Percentiles rank a stretch among this genome's conserved stretches.
Evolutionary conservation across 495 filamentous ascomycete genomes (phyloP).

Genomic region (Lepidopterella palustris): DNA sequence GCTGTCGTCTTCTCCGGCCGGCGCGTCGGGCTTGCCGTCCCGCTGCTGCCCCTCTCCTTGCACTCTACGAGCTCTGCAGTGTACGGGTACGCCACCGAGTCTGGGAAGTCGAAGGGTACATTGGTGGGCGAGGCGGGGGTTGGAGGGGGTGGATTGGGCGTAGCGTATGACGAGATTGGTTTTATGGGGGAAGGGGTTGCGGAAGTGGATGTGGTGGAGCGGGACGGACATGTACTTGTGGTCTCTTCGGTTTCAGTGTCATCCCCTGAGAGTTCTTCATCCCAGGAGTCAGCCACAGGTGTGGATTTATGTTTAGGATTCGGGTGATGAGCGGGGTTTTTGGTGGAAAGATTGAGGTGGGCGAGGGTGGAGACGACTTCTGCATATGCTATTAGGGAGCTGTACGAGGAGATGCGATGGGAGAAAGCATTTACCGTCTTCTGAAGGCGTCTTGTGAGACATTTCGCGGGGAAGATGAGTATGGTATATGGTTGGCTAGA

Average conservation of each 20-base stretch:
- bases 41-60: conserved; percentile 13
- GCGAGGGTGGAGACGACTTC: conserved; percentile 25
- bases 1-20: conserved; percentile 90
- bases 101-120: conserved; percentile 18
- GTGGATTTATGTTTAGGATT: conserved; percentile 38
- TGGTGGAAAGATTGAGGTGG: conserved; percentile 40
- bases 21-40: conserved; percentile 27
- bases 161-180: conserved; percentile 21
- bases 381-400: conserved; percentile 19
- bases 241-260: conserved; percentile 49
- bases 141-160: conserved; percentile 20
- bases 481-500: background rate
- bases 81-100: background rate
- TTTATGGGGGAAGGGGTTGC: conserved; percentile 18
- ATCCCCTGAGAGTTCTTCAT: conserved; percentile 57
- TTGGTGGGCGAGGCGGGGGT: conserved; percentile 27
- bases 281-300: conserved; percentile 74
- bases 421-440: conserved; percentile 11
- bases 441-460: conserved; percentile 22
- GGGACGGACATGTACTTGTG: too few species aligned
- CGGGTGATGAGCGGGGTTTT: conserved; percentile 24
- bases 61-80: background rate
- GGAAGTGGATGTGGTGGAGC: conserved; percentile 44
- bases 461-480: conserved; percentile 5
- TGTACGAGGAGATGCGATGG: background rate